Conservation (phyloP, 2,329 filamentous ascomycete species). For the Cladophialophora immunda region DNA sequence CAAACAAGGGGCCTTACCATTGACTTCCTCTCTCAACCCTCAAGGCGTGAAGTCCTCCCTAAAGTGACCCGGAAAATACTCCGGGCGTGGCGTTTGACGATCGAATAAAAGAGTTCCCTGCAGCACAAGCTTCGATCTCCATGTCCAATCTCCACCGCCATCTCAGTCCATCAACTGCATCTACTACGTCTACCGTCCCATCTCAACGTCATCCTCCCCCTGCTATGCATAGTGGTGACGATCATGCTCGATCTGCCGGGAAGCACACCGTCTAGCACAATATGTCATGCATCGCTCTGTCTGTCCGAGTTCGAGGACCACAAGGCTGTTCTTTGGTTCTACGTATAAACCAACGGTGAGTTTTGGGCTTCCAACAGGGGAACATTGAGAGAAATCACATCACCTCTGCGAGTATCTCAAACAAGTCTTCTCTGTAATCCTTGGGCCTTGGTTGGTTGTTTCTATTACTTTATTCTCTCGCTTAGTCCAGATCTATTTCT, state of each 20-base stretch:
- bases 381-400: not conserved
- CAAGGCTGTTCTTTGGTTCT: not conserved
- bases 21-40: not conserved
- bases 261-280: not conserved
- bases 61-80: not conserved
- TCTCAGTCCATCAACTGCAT: not conserved
- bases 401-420: not conserved
- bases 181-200: not conserved
- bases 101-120: not conserved
- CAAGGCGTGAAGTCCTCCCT: not conserved
- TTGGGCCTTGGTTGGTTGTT: not conserved
- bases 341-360: not conserved
- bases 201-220: conserved; percentile 1
- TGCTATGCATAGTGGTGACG: conserved; percentile 4
- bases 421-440: not conserved
- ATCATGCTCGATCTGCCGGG: not conserved
- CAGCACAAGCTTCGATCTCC: not conserved
- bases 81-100: not conserved
- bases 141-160: not conserved
- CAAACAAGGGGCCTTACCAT: no score
- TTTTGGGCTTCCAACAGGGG: not conserved
- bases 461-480: not conserved
- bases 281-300: not conserved
- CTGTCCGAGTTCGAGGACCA: not conserved
- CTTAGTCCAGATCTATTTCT: not conserved